These are phyloP conservation scores for Trichoderma sp. DNA, from an alignment of 2,329 filamentous ascomycete species.

Conservation along the genomic window DNA sequence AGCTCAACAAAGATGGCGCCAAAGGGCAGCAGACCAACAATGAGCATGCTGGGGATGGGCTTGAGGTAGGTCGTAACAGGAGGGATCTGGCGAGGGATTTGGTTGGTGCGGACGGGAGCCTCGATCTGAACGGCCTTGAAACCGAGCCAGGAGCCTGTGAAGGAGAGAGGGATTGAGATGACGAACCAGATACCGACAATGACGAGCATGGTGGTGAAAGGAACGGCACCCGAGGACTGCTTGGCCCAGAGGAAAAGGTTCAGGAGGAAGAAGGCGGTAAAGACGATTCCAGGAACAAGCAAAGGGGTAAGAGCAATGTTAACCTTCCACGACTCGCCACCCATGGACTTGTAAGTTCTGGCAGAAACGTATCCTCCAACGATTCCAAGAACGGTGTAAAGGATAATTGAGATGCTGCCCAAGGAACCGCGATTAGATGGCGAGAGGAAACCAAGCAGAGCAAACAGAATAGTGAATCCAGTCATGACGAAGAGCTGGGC, in stretches of 20 bases:
- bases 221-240: constrained; percentile 88
- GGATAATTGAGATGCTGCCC: constrained; percentile 87
- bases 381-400: constrained; percentile 91
- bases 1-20: constrained; percentile 97
- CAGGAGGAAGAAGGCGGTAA: constrained; percentile 85
- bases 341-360: constrained; percentile 91
- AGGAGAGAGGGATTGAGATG: constrained; percentile 89
- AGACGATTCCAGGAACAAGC: constrained; percentile 84
- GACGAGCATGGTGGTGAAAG: constrained; percentile 95
- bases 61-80: constrained; percentile 81
- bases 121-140: constrained; percentile 76
- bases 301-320: constrained; percentile 89
- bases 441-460: constrained; percentile 90
- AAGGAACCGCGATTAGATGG: constrained; percentile 94
- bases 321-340: constrained; percentile 90
- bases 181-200: constrained; percentile 95
- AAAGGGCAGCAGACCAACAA: constrained; percentile 92
- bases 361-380: constrained; percentile 90
- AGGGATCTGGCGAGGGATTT: constrained; percentile 96
- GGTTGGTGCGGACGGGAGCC: constrained; percentile 89
- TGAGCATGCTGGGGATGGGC: constrained; percentile 84
- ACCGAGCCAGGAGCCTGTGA: constrained; percentile 89
- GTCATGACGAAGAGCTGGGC: constrained; percentile 98
- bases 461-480: constrained; percentile 89
- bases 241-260: constrained; percentile 97